Base-by-base conservation (phyloP, 1,139 yeast genomes). In the Yamadazyma oceani region DNA sequence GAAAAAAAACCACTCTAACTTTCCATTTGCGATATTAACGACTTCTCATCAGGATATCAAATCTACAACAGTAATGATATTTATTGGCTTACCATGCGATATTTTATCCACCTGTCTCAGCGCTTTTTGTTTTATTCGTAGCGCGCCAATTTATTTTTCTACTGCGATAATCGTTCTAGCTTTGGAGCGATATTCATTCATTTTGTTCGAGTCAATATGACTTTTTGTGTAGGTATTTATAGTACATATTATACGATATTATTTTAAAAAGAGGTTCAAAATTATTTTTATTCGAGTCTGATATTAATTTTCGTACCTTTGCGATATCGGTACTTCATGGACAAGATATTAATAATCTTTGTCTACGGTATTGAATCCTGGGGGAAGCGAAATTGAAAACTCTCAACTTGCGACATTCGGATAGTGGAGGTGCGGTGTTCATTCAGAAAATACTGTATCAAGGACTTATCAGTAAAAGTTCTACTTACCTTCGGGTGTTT, bases 361-460 rank as follows among this genome's bases (percentile, higher is more conserved):
- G 14, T n/a, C n/a, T 26, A 14, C 14, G 28, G 14, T 26, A 26
- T 26, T 26, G n/a, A 26, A n/a, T 26, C 15, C 28, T 14, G n/a
- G 14, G 28, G 14, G 28, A 14, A 11, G 28, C 28, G 28, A 11
- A 26, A 26, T 26, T 14, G n/a, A 26, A 11, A 10, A 11, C 15
- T 11, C 21, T n/a, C 14, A 14, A 11, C n/a, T 11, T 26, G 37
- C 41, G 39, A 38, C 41, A 38, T 38, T 31, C 39, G 17, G 21
- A 15, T 38, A n/a, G 19, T 14, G 31, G 28, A 32, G 38, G 35
- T 38, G 38, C 29, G 41, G 14, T 38, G 35, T 38, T 35, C 41
- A 38, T 38, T 38, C 39, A 31, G 41, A 32, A 35, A 38, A 32
- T 36, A 35, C 40, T 31, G 40, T 37, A 34, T 24, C 27, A 21